Conservation (phyloP, 257 asterid genomes). For the Osmanthus fragrans region DNA sequence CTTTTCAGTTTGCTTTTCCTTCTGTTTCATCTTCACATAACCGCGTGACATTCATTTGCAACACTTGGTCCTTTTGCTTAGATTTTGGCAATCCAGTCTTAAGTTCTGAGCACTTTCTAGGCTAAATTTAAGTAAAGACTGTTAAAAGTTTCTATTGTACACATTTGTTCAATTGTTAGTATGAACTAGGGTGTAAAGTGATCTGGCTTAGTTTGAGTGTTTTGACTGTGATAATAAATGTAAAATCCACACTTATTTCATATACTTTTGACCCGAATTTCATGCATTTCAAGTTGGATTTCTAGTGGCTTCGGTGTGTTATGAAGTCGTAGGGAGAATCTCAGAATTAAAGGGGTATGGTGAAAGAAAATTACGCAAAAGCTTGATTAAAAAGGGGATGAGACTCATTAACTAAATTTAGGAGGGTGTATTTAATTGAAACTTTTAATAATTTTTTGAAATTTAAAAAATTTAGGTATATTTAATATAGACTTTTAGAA, state of each 20-base stretch:
- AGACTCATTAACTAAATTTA: no score
- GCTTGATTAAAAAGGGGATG: no score
- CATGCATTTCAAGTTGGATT: background rate
- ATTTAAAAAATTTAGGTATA: no score
- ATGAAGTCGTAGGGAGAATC: background rate
- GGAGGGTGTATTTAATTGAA: no score
- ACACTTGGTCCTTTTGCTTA: background rate
- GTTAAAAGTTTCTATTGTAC: background rate
- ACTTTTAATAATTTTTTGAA: no score
- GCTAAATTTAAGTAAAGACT: background rate
- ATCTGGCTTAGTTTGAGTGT: background rate
- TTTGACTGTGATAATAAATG: background rate
- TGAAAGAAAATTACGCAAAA: background rate
- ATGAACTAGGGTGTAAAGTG: background rate
- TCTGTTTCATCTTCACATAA: background rate
- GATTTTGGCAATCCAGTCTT: background rate
- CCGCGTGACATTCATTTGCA: background rate
- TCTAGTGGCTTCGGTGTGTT: background rate
- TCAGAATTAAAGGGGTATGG: background rate
- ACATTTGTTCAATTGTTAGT: background rate
- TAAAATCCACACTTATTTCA: background rate
- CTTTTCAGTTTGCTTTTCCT: constrained; percentile 18
- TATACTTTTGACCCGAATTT: background rate
- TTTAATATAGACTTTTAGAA: no score
- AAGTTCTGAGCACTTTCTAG: background rate